Conservation (phyloP, 2,329 filamentous ascomycete genomes). For the Leptosphaerulina australis region DNA sequence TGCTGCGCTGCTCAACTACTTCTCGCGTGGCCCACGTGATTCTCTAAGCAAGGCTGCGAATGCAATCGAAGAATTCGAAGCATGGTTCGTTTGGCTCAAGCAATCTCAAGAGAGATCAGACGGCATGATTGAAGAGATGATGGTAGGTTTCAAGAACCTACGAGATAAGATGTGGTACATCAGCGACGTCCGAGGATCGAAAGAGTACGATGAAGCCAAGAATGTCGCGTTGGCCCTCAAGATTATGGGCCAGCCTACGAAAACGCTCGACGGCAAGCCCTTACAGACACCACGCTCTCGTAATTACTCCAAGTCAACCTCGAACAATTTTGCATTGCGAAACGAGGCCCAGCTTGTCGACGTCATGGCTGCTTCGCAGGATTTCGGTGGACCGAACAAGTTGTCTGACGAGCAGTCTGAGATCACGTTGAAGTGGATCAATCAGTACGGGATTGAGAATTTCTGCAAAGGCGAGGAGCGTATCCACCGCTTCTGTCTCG, state of each 20-base stretch:
- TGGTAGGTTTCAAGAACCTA: slow-evolving; percentile 73
- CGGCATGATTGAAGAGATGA: slow-evolving; percentile 74
- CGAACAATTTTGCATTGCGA: slow-evolving; percentile 71
- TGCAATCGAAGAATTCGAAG: slow-evolving; percentile 78
- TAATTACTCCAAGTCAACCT: slow-evolving; percentile 53
- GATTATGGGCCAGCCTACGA: slow-evolving; percentile 74
- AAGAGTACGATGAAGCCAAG: slow-evolving; percentile 82
- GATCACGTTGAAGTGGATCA: slow-evolving; percentile 81
- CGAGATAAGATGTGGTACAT: slow-evolving; percentile 99
- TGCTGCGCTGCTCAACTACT: slow-evolving; percentile 73
- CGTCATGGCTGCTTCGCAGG: slow-evolving; percentile 78
- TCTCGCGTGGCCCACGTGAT: slow-evolving; percentile 72
- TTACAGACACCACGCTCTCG: slow-evolving; percentile 50
- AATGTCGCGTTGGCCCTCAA: slow-evolving; percentile 87
- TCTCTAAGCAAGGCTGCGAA: slow-evolving; percentile 71
- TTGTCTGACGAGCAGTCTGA: slow-evolving; percentile 94
- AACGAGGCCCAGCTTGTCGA: slow-evolving; percentile 87
- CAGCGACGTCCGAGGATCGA: slow-evolving; percentile 89
- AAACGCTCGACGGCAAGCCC: slow-evolving; percentile 49
- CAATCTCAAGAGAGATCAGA: slow-evolving; percentile 82
- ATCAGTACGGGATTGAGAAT: slow-evolving; percentile 82
- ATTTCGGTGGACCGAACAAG: slow-evolving; percentile 91
- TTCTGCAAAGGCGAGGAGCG: slow-evolving; percentile 94
- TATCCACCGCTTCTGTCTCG: slow-evolving; percentile 90
- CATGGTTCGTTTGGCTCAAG: slow-evolving; percentile 82